phyloP scores from a whole-genome alignment of 2,329 filamentous ascomycete genomes.

The Trichophyton rubrum region DNA sequence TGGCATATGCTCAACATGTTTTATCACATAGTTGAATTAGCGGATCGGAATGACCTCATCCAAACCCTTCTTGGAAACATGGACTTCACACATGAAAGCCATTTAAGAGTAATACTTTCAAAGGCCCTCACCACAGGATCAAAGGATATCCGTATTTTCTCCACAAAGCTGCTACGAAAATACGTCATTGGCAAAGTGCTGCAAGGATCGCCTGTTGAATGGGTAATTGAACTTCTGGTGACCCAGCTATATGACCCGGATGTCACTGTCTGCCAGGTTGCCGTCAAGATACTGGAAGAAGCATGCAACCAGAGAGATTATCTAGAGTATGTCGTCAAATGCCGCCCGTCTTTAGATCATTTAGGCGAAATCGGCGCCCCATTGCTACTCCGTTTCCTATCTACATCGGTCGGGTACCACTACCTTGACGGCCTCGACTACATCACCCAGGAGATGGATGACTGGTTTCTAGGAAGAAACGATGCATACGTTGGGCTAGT shows the following conservation, averaged over 20 bases:
- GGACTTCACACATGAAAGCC: constrained; percentile 78
- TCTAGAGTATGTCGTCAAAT: constrained; percentile 93
- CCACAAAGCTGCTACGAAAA: constrained; percentile 74
- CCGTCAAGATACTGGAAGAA: constrained; percentile 94
- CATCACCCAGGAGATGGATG: constrained; percentile 98
- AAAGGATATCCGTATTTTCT: constrained; percentile 80
- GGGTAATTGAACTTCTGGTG: constrained; percentile 95
- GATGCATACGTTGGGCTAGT: constrained; percentile 91
- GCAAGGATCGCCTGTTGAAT: constrained; percentile 48
- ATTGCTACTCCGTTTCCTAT: constrained; percentile 78
- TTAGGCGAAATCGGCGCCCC: constrained; percentile 94
- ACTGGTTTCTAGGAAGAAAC: constrained; percentile 96
- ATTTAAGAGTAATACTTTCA: constrained; percentile 81
- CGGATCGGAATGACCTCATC: constrained; percentile 81
- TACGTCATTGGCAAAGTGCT: constrained; percentile 56
- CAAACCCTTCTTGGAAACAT: constrained; percentile 79
- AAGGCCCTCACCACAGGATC: constrained; percentile 86
- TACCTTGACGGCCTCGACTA: constrained; percentile 95
- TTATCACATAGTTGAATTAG: constrained; percentile 91
- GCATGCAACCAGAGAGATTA: constrained; percentile 87
- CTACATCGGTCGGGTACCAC: constrained; percentile 92
- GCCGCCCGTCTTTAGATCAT: constrained; percentile 84
- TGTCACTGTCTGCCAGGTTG: constrained; percentile 88
- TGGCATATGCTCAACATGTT: constrained; percentile 99
- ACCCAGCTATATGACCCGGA: constrained; percentile 96